These are phyloP conservation scores for Xylaria sp. DNA, from an alignment of 2,329 filamentous ascomycete genomes.

Conservation along the genomic window DNA sequence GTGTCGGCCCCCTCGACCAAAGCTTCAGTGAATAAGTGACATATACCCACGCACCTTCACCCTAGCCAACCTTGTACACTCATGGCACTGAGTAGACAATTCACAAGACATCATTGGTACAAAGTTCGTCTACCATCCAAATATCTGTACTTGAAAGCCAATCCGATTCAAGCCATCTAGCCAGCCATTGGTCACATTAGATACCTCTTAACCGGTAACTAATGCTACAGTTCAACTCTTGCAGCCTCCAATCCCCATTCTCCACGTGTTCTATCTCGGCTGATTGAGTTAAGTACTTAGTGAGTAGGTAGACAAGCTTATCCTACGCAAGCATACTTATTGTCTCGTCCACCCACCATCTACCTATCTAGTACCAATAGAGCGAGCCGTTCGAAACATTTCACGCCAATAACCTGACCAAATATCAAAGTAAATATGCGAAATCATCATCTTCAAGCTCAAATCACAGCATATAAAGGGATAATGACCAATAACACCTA, in stretches of 20 bases:
- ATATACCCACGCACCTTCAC: too few relatives aligned
- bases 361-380: not conserved
- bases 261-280: slow-evolving; percentile 2
- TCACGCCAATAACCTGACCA: not conserved
- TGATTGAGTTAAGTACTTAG: too few relatives aligned
- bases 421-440: not conserved
- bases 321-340: not conserved
- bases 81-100: too few relatives aligned
- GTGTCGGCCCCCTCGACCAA: too few relatives aligned
- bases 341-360: not conserved
- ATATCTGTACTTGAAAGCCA: not conserved
- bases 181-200: not conserved
- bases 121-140: not conserved
- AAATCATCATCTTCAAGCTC: not conserved
- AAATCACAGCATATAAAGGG: not conserved
- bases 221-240: not conserved
- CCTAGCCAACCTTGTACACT: not conserved
- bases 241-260: slow-evolving; percentile 1
- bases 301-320: not conserved
- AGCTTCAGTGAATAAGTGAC: not conserved
- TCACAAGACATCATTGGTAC: not conserved
- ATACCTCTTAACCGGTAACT: not conserved
- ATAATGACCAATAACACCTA: too few relatives aligned
- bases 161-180: not conserved
- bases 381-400: not conserved